phyloP scores from a whole-genome alignment of 23 red algal genomes.

The Rhodosorus marinus region DNA sequence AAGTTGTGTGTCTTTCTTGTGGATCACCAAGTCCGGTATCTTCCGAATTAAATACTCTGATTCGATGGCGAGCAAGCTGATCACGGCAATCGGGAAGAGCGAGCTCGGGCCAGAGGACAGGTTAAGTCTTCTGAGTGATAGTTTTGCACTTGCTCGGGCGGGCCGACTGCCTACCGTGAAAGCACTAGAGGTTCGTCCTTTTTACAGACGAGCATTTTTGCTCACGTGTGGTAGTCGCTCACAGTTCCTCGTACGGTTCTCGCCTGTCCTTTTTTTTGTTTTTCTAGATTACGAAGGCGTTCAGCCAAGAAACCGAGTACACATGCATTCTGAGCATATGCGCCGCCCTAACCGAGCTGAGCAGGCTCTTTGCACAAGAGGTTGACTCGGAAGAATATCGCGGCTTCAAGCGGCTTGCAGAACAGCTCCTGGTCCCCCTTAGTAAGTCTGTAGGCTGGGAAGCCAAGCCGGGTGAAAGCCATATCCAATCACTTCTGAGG shows the following conservation, averaged over 20 bases:
- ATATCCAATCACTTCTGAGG: slow-evolving; percentile 7
- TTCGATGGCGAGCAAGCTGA: slow-evolving; percentile 1
- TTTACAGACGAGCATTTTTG: too few species aligned
- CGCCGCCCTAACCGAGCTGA: slow-evolving; percentile 3
- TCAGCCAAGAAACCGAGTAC: slow-evolving; percentile 13
- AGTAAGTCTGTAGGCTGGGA: slow-evolving; percentile 25
- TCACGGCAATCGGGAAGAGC: slow-evolving; percentile 4
- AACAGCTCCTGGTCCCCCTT: too few species aligned
- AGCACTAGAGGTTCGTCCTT: slow-evolving; percentile 8
- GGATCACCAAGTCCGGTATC: slow-evolving; percentile 11
- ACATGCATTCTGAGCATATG: slow-evolving; percentile 10
- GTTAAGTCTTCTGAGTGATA: slow-evolving; percentile 15
- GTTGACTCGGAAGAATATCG: too few species aligned
- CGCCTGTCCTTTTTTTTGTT: too few species aligned
- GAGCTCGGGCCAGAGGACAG: slow-evolving; percentile 9
- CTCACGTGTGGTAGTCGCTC: too few species aligned
- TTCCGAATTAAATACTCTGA: slow-evolving; percentile 22
- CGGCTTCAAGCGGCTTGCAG: too few species aligned
- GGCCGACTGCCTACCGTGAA: slow-evolving; percentile 5
- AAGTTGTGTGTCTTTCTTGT: too few species aligned
- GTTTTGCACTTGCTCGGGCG: slow-evolving; percentile 12
- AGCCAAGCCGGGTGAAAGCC: slow-evolving; percentile 6
- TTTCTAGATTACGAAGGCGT: slow-evolving; percentile 8
- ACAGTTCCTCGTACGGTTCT: too few species aligned
- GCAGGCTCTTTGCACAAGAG: too few species aligned